Percentiles rank a stretch among this genome's conserved stretches.
phyloP scores from a whole-genome alignment of 1,284 basidiomycete genomes.

The Coniferiporia sulphurascens region DNA sequence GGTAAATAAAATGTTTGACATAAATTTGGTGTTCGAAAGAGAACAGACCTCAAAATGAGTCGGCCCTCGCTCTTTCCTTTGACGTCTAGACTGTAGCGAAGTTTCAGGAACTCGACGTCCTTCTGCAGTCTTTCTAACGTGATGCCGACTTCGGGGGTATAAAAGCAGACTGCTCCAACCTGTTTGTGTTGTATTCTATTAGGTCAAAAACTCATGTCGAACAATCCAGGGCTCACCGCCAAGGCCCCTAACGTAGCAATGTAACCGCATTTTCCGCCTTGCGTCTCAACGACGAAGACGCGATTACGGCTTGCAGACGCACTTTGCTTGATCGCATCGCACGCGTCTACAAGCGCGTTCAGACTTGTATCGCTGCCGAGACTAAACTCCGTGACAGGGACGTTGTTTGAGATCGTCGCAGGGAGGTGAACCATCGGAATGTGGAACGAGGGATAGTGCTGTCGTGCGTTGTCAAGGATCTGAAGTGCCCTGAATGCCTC shows the following conservation, averaged over 20 bases:
- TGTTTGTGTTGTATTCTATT: conserved; percentile 29
- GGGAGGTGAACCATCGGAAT: conserved; percentile 93
- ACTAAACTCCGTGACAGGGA: conserved; percentile 94
- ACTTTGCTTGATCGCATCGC: conserved; percentile 97
- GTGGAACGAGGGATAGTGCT: conserved; percentile 85
- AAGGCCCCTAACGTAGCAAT: conserved; percentile 93
- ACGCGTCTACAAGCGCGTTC: conserved; percentile 96
- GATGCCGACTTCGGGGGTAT: conserved; percentile 92
- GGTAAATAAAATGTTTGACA: background rate
- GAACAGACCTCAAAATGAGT: conserved; percentile 77
- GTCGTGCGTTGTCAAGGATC: conserved; percentile 75
- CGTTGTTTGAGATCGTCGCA: conserved; percentile 97
- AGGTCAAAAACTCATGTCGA: conserved; percentile 7
- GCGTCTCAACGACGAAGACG: conserved; percentile 97
- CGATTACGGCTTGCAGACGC: conserved; percentile 93
- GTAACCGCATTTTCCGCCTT: conserved; percentile 95
- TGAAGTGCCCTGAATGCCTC: conserved; percentile 85
- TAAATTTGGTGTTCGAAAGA: background rate
- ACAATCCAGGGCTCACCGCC: conserved; percentile 56
- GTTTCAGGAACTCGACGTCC: conserved; percentile 89
- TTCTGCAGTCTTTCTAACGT: conserved; percentile 73
- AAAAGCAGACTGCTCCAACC: conserved; percentile 90
- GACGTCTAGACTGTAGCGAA: conserved; percentile 80
- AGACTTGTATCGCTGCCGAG: conserved; percentile 93
- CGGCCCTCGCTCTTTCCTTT: conserved; percentile 92